A percentile compares a stretch with the other conserved stretches of the same genome.
These are phyloP conservation scores for Mortierella claussenii DNA, from an alignment of 192 early-diverging fungal species.

Conservation along the genomic window DNA sequence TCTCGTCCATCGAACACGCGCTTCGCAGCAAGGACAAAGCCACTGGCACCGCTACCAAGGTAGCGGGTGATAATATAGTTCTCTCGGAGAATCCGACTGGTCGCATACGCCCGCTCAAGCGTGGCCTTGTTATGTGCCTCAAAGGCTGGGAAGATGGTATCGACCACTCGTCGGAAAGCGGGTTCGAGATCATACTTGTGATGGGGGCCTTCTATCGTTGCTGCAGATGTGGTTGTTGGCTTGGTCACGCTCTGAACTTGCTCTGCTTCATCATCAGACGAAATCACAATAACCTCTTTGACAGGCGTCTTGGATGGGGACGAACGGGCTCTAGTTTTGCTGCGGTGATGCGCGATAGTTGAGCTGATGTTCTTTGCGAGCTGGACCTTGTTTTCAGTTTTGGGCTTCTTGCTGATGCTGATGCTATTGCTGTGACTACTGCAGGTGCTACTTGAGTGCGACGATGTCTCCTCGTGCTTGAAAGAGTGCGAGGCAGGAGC, in stretches of 20 bases:
- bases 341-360: no score
- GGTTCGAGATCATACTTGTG: constrained; percentile 32
- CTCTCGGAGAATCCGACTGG: constrained; percentile 27
- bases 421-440: no score
- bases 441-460: neutral
- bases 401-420: neutral
- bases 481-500: constrained; percentile 8
- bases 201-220: neutral
- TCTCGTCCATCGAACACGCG: constrained; percentile 30
- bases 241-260: neutral
- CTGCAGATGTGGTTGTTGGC: neutral
- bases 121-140: constrained; percentile 26
- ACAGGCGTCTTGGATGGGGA: neutral
- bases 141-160: constrained; percentile 25
- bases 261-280: constrained; percentile 23
- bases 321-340: neutral
- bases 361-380: neutral
- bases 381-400: neutral
- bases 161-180: constrained; percentile 20
- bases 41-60: constrained; percentile 30
- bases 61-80: constrained; percentile 33
- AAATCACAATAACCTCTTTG: constrained; percentile 31
- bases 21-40: constrained; percentile 30
- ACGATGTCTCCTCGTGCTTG: neutral
- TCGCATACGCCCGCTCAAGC: constrained; percentile 34